Evolutionary conservation across 768 basidiomycete genomes (phyloP).

Genomic region (Calvatia gigantea): DNA sequence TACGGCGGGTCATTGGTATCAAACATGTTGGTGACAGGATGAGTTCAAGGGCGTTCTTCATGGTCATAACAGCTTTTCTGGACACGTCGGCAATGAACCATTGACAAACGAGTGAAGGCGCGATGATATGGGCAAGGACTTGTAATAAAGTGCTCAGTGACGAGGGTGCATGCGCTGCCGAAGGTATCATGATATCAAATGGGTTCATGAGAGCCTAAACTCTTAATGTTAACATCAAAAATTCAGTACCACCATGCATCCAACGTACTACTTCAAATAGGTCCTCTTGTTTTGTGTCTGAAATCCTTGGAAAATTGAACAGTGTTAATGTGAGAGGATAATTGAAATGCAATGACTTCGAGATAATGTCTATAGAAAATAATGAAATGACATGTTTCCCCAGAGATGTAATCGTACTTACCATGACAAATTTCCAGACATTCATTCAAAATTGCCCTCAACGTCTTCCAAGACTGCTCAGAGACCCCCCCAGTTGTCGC

Average conservation of each 20-base stretch:
- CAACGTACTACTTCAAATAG: constrained; percentile 29
- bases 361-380: constrained; percentile 28
- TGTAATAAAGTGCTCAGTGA: constrained; percentile 47
- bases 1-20: neutral
- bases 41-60: constrained; percentile 33
- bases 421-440: constrained; percentile 39
- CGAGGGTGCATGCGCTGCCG: constrained; percentile 36
- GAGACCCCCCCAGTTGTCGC: constrained; percentile 25
- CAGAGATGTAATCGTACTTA: constrained; percentile 20
- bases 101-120: constrained; percentile 38
- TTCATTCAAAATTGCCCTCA: constrained; percentile 38
- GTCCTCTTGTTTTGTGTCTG: constrained; percentile 25
- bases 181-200: constrained; percentile 33
- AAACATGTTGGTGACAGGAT: constrained; percentile 28
- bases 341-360: constrained; percentile 28
- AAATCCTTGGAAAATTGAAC: constrained; percentile 35
- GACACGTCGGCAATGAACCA: constrained; percentile 49
- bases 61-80: constrained; percentile 26
- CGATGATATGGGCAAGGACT: constrained; percentile 37
- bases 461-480: constrained; percentile 36
- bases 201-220: constrained; percentile 25
- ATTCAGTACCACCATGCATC: neutral
- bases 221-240: neutral
- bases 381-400: constrained; percentile 11
- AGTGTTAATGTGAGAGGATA: constrained; percentile 36